Evolutionary conservation across 768 basidiomycete genomes (phyloP), one percentile per base, ranked within the genome.

Genomic region (Rubroboletus satanas): DNA sequence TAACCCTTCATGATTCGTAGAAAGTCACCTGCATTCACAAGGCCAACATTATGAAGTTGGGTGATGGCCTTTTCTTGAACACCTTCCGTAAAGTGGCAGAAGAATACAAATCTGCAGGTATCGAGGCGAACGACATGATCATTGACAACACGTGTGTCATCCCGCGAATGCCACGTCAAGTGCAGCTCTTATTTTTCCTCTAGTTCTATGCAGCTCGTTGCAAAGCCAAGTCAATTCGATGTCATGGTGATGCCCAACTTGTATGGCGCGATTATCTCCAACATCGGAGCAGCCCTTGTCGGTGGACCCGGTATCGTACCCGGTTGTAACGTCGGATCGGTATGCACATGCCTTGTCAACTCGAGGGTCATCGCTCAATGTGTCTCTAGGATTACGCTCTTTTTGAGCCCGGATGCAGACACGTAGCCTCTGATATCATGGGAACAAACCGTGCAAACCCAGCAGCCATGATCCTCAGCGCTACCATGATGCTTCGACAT

Each of bases 11-110:
- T 33, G 44, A 44, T 28, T 37, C 45, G 2, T 63, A 96, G 93
- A 98, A 96, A 89, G 96, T 99, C 62, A 99, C 97, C 39, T 98
- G 95, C 68, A 94, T 99, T 43, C 97, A 99, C 85, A 99, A 99
- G 76, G 97, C 97, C 66, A 98, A 98, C 80, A 99, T 99, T 80
- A 99, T 99, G 97, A 99, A 99, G 75, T 87, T 98, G 64, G 96
- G 96, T 72, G 97, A 98, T 67, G 97, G 97, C 73, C 84, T 99
- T 41, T 98, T 98, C 87, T 83, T 98, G 65, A 95, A 93, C 75
- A 98, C 95, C 23, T 99, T 98, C 86, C 90, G 93, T 63, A 83
- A 85, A 56, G 83, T 99, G 56, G 97, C 94, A 33, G 93, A 98
- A 73, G 96, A 98, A 71, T 99, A 98, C 82, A 90, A 85, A 74